Evolutionary conservation across 345 rosid species (phyloP).

Genomic region (Atalantia buxifolia): DNA sequence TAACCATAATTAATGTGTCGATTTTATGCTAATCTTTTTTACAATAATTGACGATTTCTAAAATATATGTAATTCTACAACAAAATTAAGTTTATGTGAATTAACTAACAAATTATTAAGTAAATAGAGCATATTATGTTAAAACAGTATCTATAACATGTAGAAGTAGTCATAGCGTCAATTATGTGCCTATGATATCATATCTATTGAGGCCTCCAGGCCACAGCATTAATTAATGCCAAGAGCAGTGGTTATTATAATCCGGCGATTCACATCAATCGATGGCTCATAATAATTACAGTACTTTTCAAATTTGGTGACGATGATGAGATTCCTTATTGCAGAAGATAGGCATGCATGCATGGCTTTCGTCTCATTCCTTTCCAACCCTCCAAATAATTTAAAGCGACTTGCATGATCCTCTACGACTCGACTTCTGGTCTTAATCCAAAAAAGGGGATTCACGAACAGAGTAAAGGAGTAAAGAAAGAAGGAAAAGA

Average conservation of each 20-base stretch:
- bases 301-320: neutral
- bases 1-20: no score
- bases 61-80: no score
- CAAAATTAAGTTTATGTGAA: no score
- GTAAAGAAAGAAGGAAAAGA: constrained; percentile 10
- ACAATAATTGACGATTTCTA: no score
- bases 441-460: constrained; percentile 26
- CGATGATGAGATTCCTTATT: constrained; percentile 22
- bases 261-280: neutral
- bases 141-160: no score
- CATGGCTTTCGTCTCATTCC: neutral
- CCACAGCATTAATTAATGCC: neutral
- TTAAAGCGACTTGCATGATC: constrained; percentile 23
- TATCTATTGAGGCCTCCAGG: neutral
- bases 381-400: constrained; percentile 8
- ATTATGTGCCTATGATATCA: neutral
- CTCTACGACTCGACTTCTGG: constrained; percentile 24
- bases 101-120: no score
- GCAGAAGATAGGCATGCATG: constrained; percentile 20
- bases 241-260: neutral
- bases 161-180: neutral
- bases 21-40: no score
- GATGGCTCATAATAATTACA: neutral
- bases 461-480: constrained; percentile 10
- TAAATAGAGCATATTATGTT: no score